phyloP scores from a whole-genome alignment of 228 moss, liverwort and hornwort species.

The Sphagnum fallax region DNA sequence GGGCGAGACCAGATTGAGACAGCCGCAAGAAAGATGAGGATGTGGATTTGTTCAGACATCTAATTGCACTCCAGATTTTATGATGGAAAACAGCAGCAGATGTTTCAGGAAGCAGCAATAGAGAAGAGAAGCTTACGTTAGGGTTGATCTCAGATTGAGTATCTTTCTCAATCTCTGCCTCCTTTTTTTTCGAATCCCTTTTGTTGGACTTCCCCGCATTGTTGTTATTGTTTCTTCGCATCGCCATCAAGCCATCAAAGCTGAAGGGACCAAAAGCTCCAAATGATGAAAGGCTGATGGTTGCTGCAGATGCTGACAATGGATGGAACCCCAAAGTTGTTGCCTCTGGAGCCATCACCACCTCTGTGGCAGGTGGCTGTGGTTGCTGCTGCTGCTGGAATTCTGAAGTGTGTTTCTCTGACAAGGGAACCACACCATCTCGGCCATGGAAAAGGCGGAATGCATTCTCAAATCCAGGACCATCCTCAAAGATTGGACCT shows the following conservation, averaged over 20 bases:
- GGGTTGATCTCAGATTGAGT: slow-evolving; percentile 17
- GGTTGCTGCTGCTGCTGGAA: background rate
- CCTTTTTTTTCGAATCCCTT: slow-evolving; percentile 52
- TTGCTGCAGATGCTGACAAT: slow-evolving; percentile 65
- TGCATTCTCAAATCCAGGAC: slow-evolving; percentile 76
- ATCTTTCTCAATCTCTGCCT: slow-evolving; percentile 37
- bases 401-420: slow-evolving; percentile 3
- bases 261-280: slow-evolving; percentile 79
- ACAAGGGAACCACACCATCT: slow-evolving; percentile 81
- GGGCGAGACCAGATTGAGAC: background rate
- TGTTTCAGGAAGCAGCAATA: background rate
- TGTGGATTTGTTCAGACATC: too few relatives aligned
- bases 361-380: slow-evolving; percentile 3
- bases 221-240: background rate
- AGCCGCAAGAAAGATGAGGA: background rate
- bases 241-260: slow-evolving; percentile 79
- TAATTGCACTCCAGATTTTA: too few relatives aligned
- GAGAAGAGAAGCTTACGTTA: background rate
- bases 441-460: slow-evolving; percentile 82
- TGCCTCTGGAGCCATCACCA: slow-evolving; percentile 6
- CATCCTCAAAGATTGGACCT: slow-evolving; percentile 96
- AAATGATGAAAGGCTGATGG: slow-evolving; percentile 82
- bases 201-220: slow-evolving; percentile 41
- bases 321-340: slow-evolving; percentile 59
- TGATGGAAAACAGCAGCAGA: background rate